These are phyloP conservation scores for Colletotrichum endophyticum DNA, from an alignment of 2,329 filamentous ascomycete species.

Conservation along the genomic window DNA sequence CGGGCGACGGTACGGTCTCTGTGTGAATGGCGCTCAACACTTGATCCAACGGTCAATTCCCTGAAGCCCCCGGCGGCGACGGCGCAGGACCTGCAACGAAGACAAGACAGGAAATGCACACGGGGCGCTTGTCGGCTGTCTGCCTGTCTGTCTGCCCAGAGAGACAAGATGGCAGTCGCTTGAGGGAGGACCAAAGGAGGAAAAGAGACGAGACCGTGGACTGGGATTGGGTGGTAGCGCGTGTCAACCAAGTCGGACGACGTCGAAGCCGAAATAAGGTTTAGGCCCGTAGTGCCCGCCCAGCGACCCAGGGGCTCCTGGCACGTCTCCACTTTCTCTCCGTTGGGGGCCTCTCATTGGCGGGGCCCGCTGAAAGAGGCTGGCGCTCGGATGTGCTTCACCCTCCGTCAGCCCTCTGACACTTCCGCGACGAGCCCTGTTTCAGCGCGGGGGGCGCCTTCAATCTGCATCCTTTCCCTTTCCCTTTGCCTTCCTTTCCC, in stretches of 20 bases:
- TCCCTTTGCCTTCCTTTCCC: background rate
- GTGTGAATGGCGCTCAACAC: background rate
- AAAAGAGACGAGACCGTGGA: background rate
- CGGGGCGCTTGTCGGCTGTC: background rate
- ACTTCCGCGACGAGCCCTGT: conserved; percentile 34
- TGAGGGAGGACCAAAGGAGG: background rate
- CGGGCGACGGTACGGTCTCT: background rate
- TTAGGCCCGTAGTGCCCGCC: conserved; percentile 19
- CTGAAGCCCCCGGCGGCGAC: background rate
- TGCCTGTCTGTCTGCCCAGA: background rate
- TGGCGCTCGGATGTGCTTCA: conserved; percentile 30
- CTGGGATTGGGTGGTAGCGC: conserved; percentile 2
- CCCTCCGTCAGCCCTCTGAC: conserved; percentile 30
- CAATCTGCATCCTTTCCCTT: background rate
- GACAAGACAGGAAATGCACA: background rate
- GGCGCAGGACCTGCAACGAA: background rate
- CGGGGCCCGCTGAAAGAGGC: background rate
- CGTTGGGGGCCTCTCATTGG: background rate
- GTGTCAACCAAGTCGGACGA: conserved; percentile 26
- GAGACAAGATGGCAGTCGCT: background rate
- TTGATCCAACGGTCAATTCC: background rate
- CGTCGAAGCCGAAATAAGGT: conserved; percentile 40
- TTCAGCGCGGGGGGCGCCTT: conserved; percentile 26
- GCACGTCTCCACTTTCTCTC: conserved; percentile 25
- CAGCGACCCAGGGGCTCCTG: background rate